Evolutionary conservation across 179 eudicot species (phyloP), one percentile per base, ranked within the genome.

Genomic region (Drosera spatulata): DNA sequence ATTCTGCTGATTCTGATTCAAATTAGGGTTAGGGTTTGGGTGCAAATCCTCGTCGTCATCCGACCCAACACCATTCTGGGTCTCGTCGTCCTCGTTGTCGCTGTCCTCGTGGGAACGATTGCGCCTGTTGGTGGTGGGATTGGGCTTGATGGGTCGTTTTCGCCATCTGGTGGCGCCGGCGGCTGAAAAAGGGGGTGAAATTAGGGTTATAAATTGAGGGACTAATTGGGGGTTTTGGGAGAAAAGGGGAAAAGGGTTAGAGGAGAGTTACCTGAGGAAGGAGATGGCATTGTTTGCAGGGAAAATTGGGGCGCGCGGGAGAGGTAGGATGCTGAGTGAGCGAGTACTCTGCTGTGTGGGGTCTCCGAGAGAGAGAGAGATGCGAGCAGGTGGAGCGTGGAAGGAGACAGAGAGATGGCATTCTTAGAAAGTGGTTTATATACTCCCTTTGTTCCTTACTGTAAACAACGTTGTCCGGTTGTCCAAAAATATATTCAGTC

Each of bases 1-100:
- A 56, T 69, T 22, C 33, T 22, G 61, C 48, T 55, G 49, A 39
- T 56, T 3, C 9, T 12, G 57, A 9, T 10, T 15, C 40, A 46
- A 58, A 42, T 56, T 57, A 56, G 74, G 55, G 63, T 63, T 60
- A 48, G 64, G 68, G 66, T 72, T 66, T 11, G 65, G 52, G 11
- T 82, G 74, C 12, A 66, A 73, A 61, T 82, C 87, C 9, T 76
- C 81, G 2, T 87, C 93, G 0, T 80, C 91, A 5, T 84, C 91
- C 0, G 73, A 72, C 4, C 77, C 80, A 0, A 50, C 76, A 2
- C 78, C 87, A 4, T 77, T 73, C 2, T 86, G 33, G 33, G 33
- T 22, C 33, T 22, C 80, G 7, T 76, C 85, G 11, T 79, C 82
- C 2, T 80, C 83, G 12, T 73, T 77, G 9, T 72, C 77, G 0